phyloP scores from a whole-genome alignment of 2,329 filamentous ascomycete species.

The Immersiporthe knoxdaviesiana region DNA sequence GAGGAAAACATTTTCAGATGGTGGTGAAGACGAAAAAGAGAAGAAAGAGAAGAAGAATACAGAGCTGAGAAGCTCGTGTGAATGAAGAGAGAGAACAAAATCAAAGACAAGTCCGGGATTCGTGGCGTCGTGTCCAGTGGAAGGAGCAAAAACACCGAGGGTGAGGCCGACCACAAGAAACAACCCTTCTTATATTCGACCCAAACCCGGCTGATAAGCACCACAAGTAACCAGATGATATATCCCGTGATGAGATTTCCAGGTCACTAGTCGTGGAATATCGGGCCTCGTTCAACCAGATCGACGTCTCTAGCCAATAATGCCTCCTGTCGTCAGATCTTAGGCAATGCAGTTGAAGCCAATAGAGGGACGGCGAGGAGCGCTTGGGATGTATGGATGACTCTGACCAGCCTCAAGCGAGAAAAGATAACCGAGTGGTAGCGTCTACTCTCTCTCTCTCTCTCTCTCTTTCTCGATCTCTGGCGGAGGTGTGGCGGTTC shows the following conservation, averaged over 20 bases:
- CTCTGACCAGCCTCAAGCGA: neutral
- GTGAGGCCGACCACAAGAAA: neutral
- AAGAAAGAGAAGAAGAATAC: too few relatives aligned
- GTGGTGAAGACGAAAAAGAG: too few relatives aligned
- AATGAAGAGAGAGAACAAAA: conserved; percentile 1
- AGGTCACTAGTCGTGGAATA: neutral
- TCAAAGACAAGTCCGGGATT: neutral
- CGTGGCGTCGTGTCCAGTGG: neutral
- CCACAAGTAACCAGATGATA: conserved; percentile 16
- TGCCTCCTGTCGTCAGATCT: conserved; percentile 10
- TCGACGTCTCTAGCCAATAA: conserved; percentile 20
- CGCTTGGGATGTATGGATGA: neutral
- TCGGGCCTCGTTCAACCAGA: conserved; percentile 22
- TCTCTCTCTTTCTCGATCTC: neutral
- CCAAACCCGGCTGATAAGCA: conserved; percentile 9
- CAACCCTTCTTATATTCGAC: neutral
- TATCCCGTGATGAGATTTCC: conserved; percentile 4
- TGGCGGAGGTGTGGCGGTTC: neutral
- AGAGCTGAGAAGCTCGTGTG: neutral
- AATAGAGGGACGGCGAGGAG: neutral
- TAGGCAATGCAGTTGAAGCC: neutral
- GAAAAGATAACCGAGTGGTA: neutral
- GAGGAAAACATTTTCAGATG: conserved; percentile 20
- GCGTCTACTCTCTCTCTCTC: neutral
- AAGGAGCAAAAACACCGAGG: neutral